Base-by-base conservation (phyloP, 2,329 filamentous ascomycete species). In the Cercospora berteroae region DNA sequence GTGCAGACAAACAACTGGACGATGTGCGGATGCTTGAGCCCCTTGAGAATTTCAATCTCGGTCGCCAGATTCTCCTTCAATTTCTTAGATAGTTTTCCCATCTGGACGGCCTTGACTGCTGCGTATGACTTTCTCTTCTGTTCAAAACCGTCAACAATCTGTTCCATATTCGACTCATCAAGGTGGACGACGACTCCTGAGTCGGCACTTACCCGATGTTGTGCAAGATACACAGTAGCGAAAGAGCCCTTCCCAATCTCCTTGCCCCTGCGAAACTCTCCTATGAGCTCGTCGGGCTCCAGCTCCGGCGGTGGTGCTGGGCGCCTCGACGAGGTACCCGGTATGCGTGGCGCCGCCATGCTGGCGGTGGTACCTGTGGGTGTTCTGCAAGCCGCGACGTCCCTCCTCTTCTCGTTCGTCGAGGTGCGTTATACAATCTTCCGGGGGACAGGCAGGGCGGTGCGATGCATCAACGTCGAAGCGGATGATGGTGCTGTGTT, bases 241-340 rank as follows among this genome's bases (percentile, higher is more conserved):
- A 98, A 99, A 83, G 95, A 98, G 70, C 95, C 95, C 82, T 95
- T 95, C 71, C 95, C 95, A 78, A 98, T 97, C 82, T 97, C 92
- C 74, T 91, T 89, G 74, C 93, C 88, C 76, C 94, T 89, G 75
- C 87, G 86, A 80, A 96, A 97, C 76, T 90, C 88, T 73, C 93
- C 92, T 75, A 95, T 85, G 56, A 81, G 78, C 74, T 74, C 78
- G 72, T 75, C 79, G 60, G 73, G 79, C 75, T 77, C 76, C 64
- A 69, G 68, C 63, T 76, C 80, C 71, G 78, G 66, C 36, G 64
- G 69, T 48, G 70, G 64, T 29, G 75, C 75, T 63, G 78, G 75
- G 70, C 79, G 76, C 70, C 78, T 77, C 69, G 77, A 76, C 58
- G 71, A 71, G 50, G 73, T 71, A 18, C 71, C 70, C 33, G 73